Evolutionary conservation across 2,329 filamentous ascomycete species (phyloP).

Genomic region (Erysiphe pulchra): DNA sequence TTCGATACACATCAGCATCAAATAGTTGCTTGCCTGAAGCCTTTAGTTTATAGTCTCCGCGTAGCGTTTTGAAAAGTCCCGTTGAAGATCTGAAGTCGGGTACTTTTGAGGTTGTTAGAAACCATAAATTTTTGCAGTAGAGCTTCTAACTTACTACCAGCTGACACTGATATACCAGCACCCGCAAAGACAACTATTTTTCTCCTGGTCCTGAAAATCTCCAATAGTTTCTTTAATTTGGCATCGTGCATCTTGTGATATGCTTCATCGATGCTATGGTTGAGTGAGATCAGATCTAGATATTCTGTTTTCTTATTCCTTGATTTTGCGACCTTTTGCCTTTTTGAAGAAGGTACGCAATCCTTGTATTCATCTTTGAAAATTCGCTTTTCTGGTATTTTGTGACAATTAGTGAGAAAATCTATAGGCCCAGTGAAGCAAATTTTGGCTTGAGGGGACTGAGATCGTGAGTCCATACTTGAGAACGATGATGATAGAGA

Average conservation of each 20-base stretch:
- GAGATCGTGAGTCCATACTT: constrained; percentile 14
- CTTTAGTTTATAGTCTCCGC: constrained; percentile 72
- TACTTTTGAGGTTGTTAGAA: constrained; percentile 23
- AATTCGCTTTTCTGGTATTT: constrained; percentile 6
- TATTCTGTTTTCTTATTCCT: constrained; percentile 58
- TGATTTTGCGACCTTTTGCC: constrained; percentile 37
- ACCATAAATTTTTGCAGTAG: constrained; percentile 1
- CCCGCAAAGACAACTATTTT: constrained; percentile 95
- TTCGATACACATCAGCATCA: constrained; percentile 90
- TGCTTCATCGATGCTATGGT: constrained; percentile 20
- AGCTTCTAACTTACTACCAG: constrained; percentile 42
- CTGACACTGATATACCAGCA: constrained; percentile 88
- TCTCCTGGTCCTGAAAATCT: constrained; percentile 61
- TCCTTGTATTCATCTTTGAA: constrained; percentile 4
- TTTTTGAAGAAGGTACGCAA: constrained; percentile 43
- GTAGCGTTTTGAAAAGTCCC: constrained; percentile 67
- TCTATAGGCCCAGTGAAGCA: constrained; percentile 12
- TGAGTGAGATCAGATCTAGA: constrained; percentile 37
- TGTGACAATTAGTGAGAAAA: constrained; percentile 7
- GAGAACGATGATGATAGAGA: constrained; percentile 15
- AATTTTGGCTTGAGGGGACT: constrained; percentile 7
- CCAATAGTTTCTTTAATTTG: constrained; percentile 44
- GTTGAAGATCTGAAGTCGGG: constrained; percentile 87
- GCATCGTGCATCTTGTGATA: constrained; percentile 27
- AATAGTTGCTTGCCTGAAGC: constrained; percentile 88